phyloP scores from a whole-genome alignment of 2,329 filamentous ascomycete genomes.

The Ascochyta viciae-villosae region DNA sequence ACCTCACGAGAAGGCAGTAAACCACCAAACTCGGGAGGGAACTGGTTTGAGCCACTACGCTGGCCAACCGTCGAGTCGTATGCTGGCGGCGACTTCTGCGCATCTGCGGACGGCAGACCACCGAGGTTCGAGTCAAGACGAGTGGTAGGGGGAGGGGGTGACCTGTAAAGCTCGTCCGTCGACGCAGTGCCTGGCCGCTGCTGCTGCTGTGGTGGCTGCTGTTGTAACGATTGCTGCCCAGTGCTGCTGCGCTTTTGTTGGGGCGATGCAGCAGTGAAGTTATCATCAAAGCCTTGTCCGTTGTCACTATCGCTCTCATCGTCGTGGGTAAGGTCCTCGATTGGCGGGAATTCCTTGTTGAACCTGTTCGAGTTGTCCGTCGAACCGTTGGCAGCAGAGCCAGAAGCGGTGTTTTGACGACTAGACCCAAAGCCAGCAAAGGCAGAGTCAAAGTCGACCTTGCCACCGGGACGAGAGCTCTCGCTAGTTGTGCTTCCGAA shows the following conservation, averaged over 20 bases:
- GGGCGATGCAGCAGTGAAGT: slow-evolving; percentile 74
- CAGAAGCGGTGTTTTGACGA: slow-evolving; percentile 57
- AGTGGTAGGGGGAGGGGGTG: slow-evolving; percentile 41
- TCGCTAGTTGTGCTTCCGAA: slow-evolving; percentile 45
- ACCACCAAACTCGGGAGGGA: slow-evolving; percentile 62
- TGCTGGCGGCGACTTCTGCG: slow-evolving; percentile 65
- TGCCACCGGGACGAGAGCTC: slow-evolving; percentile 55
- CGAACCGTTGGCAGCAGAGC: slow-evolving; percentile 40
- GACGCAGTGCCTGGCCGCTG: slow-evolving; percentile 36
- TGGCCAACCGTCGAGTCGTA: slow-evolving; percentile 58
- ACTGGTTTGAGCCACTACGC: slow-evolving; percentile 53
- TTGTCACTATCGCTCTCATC: slow-evolving; percentile 77
- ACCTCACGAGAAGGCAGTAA: slow-evolving; percentile 63
- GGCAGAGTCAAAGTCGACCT: slow-evolving; percentile 84
- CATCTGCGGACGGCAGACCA: slow-evolving; percentile 59
- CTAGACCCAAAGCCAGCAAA: slow-evolving; percentile 75
- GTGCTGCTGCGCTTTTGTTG: slow-evolving; percentile 42
- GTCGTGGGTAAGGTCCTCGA: slow-evolving; percentile 81
- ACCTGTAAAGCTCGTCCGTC: slow-evolving; percentile 41
- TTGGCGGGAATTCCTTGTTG: slow-evolving; percentile 87
- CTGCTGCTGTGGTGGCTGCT: slow-evolving; percentile 37
- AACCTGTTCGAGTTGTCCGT: slow-evolving; percentile 58
- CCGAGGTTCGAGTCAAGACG: slow-evolving; percentile 46
- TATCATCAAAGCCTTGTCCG: slow-evolving; percentile 86
- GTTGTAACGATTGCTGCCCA: slow-evolving; percentile 34